Evolutionary conservation across 192 early-diverging fungal species (phyloP), one percentile per base, ranked within the genome.

Genomic region (Ambispora gerdemannii): DNA sequence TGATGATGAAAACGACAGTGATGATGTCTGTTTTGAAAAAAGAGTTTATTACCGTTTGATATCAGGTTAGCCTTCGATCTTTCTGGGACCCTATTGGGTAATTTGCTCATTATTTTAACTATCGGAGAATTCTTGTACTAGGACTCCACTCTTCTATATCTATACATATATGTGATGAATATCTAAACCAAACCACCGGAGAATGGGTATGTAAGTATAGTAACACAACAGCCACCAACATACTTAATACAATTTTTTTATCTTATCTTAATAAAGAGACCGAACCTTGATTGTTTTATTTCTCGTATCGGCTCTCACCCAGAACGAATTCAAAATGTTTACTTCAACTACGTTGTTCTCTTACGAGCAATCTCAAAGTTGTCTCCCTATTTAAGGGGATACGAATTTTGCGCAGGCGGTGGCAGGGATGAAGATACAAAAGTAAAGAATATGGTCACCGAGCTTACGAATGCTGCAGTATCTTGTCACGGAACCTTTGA

Each of bases 81-180:
- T n/a, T n/a, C n/a, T n/a, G n/a, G 53, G 11, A 30, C 51, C 33
- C 24, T 38, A 31, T 43, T 20, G 2, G 38, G 25, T 50, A 0
- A 19, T n/a, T 43, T 35, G 24, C 30, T 70, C 30, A 34, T n/a
- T 7, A 43, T 59, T 49, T 1, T 38, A 25, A 19, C 3, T 33
- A 2, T 3, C 50, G 17, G 47, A 53, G 34, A 33, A 8, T 35
- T 72, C 55, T 17, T 47, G 4, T 19, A 43, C n/a, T 34, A 80
- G 79, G 97, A 8, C 84, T 99, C 30, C 98, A 99, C 75, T 82
- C 95, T 0, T 98, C 96, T 20, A 97, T 97, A 30, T 98, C 97
- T 0, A 92, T 94, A 7, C 96, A 99, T 78, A 96, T 99, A 62
- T 99, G 98, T 77, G 84, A 92, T 59, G 89, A 99, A 72, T 95